A percentile compares a stretch with the other conserved stretches of the same genome.
Evolutionary conservation across 768 basidiomycete species (phyloP).

Genomic region (Russula emetica): DNA sequence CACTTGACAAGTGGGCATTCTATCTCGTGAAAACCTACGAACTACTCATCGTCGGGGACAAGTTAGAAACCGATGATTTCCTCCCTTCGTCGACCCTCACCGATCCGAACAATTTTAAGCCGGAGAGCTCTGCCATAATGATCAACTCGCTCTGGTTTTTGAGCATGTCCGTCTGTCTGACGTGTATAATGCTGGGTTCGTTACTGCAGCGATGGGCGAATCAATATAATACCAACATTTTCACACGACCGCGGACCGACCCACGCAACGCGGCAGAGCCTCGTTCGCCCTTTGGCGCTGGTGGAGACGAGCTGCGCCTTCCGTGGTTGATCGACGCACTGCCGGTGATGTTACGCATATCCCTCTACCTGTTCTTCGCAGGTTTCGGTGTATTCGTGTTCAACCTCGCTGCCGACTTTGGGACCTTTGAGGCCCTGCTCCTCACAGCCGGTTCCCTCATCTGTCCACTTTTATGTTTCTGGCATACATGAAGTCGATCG

Average conservation of each 20-base stretch:
- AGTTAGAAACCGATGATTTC: not conserved
- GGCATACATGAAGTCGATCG: not conserved
- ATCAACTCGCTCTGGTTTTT: conserved; percentile 20
- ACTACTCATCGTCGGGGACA: not conserved
- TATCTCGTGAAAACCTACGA: conserved; percentile 15
- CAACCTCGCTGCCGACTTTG: conserved; percentile 27
- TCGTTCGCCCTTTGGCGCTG: conserved; percentile 33
- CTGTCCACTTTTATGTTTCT: conserved; percentile 12
- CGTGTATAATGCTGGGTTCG: conserved; percentile 12
- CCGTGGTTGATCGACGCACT: conserved; percentile 41
- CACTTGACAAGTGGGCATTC: conserved; percentile 13
- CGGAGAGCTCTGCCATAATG: not conserved
- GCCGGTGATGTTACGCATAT: conserved; percentile 47
- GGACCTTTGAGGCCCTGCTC: conserved; percentile 3
- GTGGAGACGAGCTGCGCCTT: conserved; percentile 38
- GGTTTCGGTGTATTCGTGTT: conserved; percentile 46
- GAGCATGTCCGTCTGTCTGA: conserved; percentile 18
- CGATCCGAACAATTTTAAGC: conserved; percentile 8
- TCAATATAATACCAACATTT: not conserved
- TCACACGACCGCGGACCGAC: conserved; percentile 31
- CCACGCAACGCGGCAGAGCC: conserved; percentile 36
- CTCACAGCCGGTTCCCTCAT: conserved; percentile 12
- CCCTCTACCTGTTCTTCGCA: conserved; percentile 48
- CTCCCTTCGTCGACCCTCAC: not conserved
- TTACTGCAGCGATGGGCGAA: conserved; percentile 5